Percentiles rank a stretch among this genome's conserved stretches.
These are phyloP conservation scores for Termitomyces bulborhizus DNA, from an alignment of 768 basidiomycete genomes.

Conservation along the genomic window DNA sequence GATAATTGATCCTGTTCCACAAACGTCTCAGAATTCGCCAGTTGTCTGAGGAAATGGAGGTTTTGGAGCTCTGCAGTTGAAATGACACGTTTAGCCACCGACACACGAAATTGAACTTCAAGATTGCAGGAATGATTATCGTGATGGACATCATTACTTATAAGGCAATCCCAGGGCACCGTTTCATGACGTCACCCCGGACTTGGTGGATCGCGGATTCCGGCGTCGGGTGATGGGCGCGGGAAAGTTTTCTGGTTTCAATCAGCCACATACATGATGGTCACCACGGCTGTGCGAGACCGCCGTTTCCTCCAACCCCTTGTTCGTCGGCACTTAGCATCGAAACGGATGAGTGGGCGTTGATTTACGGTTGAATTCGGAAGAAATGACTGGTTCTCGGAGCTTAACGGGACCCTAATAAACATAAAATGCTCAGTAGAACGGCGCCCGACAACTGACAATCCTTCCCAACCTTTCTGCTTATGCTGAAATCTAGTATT, in stretches of 20 bases:
- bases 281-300: not conserved
- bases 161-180: not conserved
- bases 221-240: not conserved
- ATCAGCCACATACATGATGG: not conserved
- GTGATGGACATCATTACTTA: not conserved
- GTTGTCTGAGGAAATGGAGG: not conserved
- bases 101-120: not conserved
- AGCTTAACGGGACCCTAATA: slow-evolving; percentile 8
- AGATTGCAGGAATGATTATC: not conserved
- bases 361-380: slow-evolving; percentile 11
- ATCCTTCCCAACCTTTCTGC: not conserved
- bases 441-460: not conserved
- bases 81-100: not conserved
- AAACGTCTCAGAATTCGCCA: not conserved
- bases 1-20: not conserved
- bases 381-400: slow-evolving; percentile 7
- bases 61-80: not conserved
- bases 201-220: not conserved
- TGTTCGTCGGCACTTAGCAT: not conserved
- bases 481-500: slow-evolving; percentile 11
- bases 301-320: not conserved
- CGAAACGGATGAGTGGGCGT: not conserved
- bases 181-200: slow-evolving; percentile 1
- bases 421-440: slow-evolving; percentile 9
- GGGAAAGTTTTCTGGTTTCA: not conserved